Percentiles rank a stretch among this genome's conserved stretches.
Evolutionary conservation across 169 alveolate species (phyloP).

Genomic region (Eimeria mitis): DNA sequence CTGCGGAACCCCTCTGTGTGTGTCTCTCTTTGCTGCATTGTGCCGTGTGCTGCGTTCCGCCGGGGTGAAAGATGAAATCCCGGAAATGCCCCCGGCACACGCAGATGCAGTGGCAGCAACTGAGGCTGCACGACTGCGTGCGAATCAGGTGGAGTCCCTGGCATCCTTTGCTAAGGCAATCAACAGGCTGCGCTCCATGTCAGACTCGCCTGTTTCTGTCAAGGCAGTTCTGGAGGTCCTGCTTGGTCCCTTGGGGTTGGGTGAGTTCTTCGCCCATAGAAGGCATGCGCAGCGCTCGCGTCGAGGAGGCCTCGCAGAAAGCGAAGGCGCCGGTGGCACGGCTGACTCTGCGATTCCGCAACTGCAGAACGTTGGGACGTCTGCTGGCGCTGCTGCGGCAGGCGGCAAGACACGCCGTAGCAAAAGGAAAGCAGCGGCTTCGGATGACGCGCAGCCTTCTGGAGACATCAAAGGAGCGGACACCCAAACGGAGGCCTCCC

Average conservation of each 20-base stretch:
- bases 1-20: neutral
- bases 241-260: constrained; percentile 47
- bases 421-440: constrained; percentile 21
- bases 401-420: constrained; percentile 1
- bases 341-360: neutral
- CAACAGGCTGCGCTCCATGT: constrained; percentile 8
- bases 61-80: neutral
- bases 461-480: neutral
- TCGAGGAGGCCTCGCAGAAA: neutral
- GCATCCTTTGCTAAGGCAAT: constrained; percentile 20
- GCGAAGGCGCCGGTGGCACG: neutral
- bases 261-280: constrained; percentile 40
- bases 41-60: constrained; percentile 31
- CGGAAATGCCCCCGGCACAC: neutral
- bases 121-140: constrained; percentile 50
- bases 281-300: constrained; percentile 27
- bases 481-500: constrained; percentile 4
- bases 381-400: neutral
- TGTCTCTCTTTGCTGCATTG: constrained; percentile 56
- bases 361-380: too few species aligned
- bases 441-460: neutral
- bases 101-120: constrained; percentile 29
- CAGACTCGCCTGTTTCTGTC: constrained; percentile 17
- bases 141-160: constrained; percentile 47
- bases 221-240: constrained; percentile 33